Base-by-base conservation (phyloP, 2,329 filamentous ascomycete species). In the Ampelomyces quisqualis region DNA sequence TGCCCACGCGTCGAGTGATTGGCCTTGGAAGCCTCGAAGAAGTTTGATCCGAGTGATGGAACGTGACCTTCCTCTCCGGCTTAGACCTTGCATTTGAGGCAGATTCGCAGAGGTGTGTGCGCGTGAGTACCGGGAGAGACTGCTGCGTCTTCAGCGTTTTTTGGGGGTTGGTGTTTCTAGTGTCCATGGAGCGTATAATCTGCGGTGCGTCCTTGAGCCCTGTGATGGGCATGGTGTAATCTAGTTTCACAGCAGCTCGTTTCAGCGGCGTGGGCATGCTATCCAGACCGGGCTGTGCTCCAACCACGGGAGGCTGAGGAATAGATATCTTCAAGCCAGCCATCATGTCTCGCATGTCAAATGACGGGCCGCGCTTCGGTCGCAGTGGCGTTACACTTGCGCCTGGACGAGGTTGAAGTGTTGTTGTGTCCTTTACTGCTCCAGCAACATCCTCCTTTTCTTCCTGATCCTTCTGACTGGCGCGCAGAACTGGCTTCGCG, bases 201-300 rank as follows among this genome's bases (percentile, higher is more conserved):
- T 7, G 15, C 10, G 6, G 10, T 31, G 15, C 2, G 6, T 7
- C 17, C 7, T 9, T n/a, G n/a, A 17, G 7, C 15, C n/a, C 9
- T n/a, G 14, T 19, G 17, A 31, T n/a, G 5, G 10, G 19, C 1
- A 8, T 22, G n/a, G 10, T 19, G n/a, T 11, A 11, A 2, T 22
- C 17, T 14, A 38, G 14, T 4, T 14, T 8, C 24, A 23, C 22
- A 2, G 36, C 36, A 10, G 19, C 36, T 18, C 15, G 23, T 11
- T 22, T 21, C 28, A 38, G 13, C n/a, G 36, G 31, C n/a, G 38
- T 40, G 5, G 38, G 38, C n/a, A n/a, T n/a, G n/a, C n/a, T n/a
- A n/a, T n/a, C n/a, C n/a, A n/a, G n/a, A n/a, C n/a, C n/a, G n/a
- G n/a, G n/a, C n/a, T n/a, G n/a, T n/a, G n/a, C n/a, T n/a, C n/a